These are phyloP conservation scores for Nissolia schottii DNA, from an alignment of 306 rosid species.

Conservation along the genomic window DNA sequence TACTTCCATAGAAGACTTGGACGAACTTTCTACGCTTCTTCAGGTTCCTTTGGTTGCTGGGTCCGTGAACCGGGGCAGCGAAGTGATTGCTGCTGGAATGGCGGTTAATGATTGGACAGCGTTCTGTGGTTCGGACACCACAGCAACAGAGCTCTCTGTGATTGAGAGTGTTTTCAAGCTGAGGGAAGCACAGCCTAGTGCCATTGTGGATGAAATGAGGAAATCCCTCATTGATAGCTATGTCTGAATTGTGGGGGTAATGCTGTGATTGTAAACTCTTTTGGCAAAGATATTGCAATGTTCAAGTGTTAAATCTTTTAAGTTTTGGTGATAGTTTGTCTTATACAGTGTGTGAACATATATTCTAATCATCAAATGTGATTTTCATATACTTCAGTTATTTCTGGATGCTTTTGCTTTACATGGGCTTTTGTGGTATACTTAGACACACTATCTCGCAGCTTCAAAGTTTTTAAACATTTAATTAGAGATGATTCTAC, in stretches of 20 bases:
- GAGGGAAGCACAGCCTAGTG: conserved; percentile 78
- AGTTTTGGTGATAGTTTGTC: conserved; percentile 9
- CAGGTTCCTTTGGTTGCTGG: conserved; percentile 96
- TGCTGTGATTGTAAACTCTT: background rate
- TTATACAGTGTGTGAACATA: background rate
- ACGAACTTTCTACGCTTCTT: conserved; percentile 91
- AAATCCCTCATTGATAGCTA: conserved; percentile 76
- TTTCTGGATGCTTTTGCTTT: background rate
- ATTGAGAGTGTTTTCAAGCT: conserved; percentile 88
- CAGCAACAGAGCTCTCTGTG: conserved; percentile 89
- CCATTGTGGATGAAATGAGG: conserved; percentile 88
- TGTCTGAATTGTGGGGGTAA: conserved; percentile 43
- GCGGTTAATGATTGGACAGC: conserved; percentile 93
- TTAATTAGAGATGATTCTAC: no score
- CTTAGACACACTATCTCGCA: background rate
- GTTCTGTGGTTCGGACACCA: conserved; percentile 91
- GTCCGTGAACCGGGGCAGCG: conserved; percentile 86
- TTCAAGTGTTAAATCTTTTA: background rate
- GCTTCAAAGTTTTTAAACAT: no score
- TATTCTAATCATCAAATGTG: background rate
- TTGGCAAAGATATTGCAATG: background rate
- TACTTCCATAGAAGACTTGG: conserved; percentile 86
- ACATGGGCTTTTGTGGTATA: background rate
- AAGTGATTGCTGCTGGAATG: conserved; percentile 83
- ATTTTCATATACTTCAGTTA: background rate